Evolutionary conservation across 108 stramenopile genomes (phyloP).

Genomic region (Tribonema minus): DNA sequence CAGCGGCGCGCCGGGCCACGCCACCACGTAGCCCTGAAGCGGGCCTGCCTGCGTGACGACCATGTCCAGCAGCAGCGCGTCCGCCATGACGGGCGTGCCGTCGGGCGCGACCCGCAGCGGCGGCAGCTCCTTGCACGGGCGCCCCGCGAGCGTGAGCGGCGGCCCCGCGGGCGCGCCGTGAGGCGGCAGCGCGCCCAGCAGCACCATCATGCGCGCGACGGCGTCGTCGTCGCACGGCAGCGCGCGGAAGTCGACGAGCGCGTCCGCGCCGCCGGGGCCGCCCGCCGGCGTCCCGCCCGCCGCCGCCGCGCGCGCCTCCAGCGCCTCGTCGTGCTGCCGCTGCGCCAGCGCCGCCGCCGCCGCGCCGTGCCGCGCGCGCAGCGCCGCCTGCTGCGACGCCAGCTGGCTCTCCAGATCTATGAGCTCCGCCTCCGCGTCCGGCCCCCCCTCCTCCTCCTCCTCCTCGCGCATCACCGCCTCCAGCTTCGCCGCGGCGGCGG

Average conservation of each 20-base stretch:
- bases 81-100: slow-evolving; percentile 27
- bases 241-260: slow-evolving; percentile 26
- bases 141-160: slow-evolving; percentile 30
- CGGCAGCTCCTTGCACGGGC: slow-evolving; percentile 30
- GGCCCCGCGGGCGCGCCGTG: slow-evolving; percentile 10
- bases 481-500: not conserved
- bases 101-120: slow-evolving; percentile 12
- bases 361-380: not conserved
- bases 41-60: slow-evolving; percentile 15
- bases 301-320: not conserved
- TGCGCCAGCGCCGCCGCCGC: not conserved
- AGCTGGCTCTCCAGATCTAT: no score
- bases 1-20: slow-evolving; percentile 32
- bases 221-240: slow-evolving; percentile 28
- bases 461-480: not conserved
- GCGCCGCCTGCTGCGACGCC: not conserved
- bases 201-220: slow-evolving; percentile 19
- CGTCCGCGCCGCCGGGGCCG: not conserved
- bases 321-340: not conserved
- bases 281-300: not conserved
- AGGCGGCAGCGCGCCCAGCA: slow-evolving; percentile 14
- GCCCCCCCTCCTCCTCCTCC: not conserved
- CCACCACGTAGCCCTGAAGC: slow-evolving; percentile 7
- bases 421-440: not conserved
- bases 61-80: slow-evolving; percentile 3